Base-by-base conservation (phyloP, 1,284 basidiomycete species). In the Golubevia sp. region DNA sequence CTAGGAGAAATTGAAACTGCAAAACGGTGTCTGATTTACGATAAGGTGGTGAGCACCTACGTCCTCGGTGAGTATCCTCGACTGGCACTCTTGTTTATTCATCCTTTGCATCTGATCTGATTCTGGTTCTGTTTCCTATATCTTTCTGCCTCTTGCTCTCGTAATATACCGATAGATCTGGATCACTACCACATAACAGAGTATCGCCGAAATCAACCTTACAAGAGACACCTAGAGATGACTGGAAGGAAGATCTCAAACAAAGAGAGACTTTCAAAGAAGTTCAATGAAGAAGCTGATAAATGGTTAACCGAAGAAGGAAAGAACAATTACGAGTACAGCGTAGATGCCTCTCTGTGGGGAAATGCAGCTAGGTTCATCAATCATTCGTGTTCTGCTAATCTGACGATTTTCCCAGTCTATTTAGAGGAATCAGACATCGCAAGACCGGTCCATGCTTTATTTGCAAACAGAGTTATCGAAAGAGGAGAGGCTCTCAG, bases 371-470 rank as follows among this genome's bases (percentile, higher is more conserved):
- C 74, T 6, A 61, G 76, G 6, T 78, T 70, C 53, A 70, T 75
- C 61, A 74, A 73, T 54, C 93, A 96, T 76, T 93, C 91, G 18
- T 96, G 93, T 77, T 89, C 92, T 66, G 93, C 94, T 0, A 97
- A 96, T 79, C 89, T 91, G 66, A 82, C 82, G 3, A 87, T 93
- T 11, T 86, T 87, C n/a, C 86, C 91, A 0, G 90, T 89, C 34
- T 91, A 92, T 66, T 88, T 90, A 68, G 88, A 91, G 64, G 89
- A 90, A 66, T 85, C 88, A 53, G 85, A 89, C 75, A 82, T 90
- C 58, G 57, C 62, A 58, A 53, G 88, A 73, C 88, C 88, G 0
- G 70, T 85, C 3, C 84, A 94, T 3, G 87, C 89, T 0, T 87
- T 94, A 20, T 94, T 94, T 79, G 88, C 92, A 2, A 84, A 76